These are phyloP conservation scores for Ustilago shanxiensis DNA, from an alignment of 1,284 basidiomycete genomes.

Conservation along the genomic window DNA sequence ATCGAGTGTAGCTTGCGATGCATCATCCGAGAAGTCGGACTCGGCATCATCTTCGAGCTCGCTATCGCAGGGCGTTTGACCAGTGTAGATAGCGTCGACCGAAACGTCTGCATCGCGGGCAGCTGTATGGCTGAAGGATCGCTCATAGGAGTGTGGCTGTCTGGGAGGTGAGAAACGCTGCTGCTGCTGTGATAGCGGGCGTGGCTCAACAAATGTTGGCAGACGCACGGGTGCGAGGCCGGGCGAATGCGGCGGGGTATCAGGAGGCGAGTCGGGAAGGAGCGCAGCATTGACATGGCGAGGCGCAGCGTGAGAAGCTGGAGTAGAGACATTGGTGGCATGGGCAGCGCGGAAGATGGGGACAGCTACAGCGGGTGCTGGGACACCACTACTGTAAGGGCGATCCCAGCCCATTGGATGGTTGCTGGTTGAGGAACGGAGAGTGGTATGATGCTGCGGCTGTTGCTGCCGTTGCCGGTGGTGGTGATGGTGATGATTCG, in stretches of 20 bases:
- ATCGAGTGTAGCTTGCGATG: conserved; percentile 37
- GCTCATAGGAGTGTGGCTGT: not conserved
- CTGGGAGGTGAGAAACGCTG: conserved; percentile 19
- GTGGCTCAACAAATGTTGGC: conserved; percentile 16
- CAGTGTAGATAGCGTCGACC: conserved; percentile 36
- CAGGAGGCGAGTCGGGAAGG: conserved; percentile 55
- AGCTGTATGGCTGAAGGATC: not conserved
- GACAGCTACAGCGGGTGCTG: conserved; percentile 47
- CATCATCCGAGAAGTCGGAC: conserved; percentile 32
- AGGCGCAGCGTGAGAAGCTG: conserved; percentile 4
- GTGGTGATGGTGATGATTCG: not conserved
- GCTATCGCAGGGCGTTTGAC: conserved; percentile 41
- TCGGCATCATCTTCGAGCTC: conserved; percentile 34
- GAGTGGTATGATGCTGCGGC: conserved; percentile 10
- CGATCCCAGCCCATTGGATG: conserved; percentile 34
- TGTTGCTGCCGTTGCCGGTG: conserved; percentile 4
- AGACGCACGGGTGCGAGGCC: conserved; percentile 27
- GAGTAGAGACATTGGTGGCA: conserved; percentile 10
- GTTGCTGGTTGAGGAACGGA: conserved; percentile 4
- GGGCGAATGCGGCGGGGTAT: conserved; percentile 55
- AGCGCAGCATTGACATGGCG: conserved; percentile 20
- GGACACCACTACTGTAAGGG: conserved; percentile 50
- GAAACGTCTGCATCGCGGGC: conserved; percentile 9
- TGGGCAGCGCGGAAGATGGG: conserved; percentile 42
- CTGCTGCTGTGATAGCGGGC: conserved; percentile 9